Evolutionary conservation across 2,329 filamentous ascomycete species (phyloP), one percentile per base, ranked within the genome.

Genomic region (Metarhizium album): DNA sequence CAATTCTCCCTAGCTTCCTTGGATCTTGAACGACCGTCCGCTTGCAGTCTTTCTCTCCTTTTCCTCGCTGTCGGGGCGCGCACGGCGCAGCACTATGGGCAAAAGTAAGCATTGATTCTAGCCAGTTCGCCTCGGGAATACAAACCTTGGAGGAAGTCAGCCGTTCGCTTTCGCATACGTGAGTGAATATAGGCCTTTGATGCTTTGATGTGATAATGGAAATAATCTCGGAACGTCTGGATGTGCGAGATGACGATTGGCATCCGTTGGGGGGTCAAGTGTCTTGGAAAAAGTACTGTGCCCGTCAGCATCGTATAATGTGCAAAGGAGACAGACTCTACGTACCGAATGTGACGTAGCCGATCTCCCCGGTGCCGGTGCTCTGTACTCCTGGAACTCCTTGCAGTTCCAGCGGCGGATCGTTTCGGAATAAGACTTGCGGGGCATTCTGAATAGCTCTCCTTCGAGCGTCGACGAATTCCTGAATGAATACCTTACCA

Each of bases 181-280:
- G 90, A 94, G 77, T 98, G 93, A 58, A 98, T 98, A 65, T 96
- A 98, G 49, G 94, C 93, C 77, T 98, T 98, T 55, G 90, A 96
- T 29, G 93, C 94, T 74, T 98, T 98, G 73, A 98, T 98, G 71
- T 98, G 93, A 70, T 99, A 99, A 70, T 99, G 93, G 78, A 99
- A 98, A 71, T 98, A 98, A 67, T 98, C 93, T 59, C 93, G 87
- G 87, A 98, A 98, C 14, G 93, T 99, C 72, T 99, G 94, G 62
- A 99, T 97, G 68, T 98, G 94, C 47, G 90, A 96, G 60, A 99
- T 98, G 66, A 94, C 90, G 58, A 96, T 90, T 54, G 87, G 85
- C 73, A 94, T 88, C 65, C 90, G 82, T 69, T 96, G 89, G 14
- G 83, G 82, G 14, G 90, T 91, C 58, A 99, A 76, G 70, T 99